phyloP scores from a whole-genome alignment of 768 basidiomycete species.

The Termitomyces sp. region DNA sequence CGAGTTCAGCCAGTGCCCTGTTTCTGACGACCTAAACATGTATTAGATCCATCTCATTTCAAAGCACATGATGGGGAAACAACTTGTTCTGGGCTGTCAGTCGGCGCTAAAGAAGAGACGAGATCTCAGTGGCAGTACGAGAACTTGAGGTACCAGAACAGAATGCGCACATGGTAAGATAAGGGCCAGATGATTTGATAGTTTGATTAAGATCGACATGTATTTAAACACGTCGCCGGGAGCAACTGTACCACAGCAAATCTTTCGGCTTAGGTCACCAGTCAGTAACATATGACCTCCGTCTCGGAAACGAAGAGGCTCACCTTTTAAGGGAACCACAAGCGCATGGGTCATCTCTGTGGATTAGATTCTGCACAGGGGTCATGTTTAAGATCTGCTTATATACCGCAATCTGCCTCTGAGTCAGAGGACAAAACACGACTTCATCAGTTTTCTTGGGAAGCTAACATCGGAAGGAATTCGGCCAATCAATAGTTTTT shows the following conservation, averaged over 20 bases:
- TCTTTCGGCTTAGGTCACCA: slow-evolving; percentile 30
- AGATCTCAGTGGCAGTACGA: slow-evolving; percentile 1
- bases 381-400: slow-evolving; percentile 60
- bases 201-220: slow-evolving; percentile 78
- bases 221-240: slow-evolving; percentile 70
- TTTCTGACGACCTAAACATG: slow-evolving; percentile 34
- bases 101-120: slow-evolving; percentile 43
- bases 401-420: slow-evolving; percentile 68
- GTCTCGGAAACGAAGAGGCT: slow-evolving; percentile 13
- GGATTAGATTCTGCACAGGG: slow-evolving; percentile 66
- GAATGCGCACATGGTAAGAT: slow-evolving; percentile 67
- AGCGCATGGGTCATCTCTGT: slow-evolving; percentile 65
- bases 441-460: slow-evolving; percentile 88
- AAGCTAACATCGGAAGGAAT: slow-evolving; percentile 40
- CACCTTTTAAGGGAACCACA: slow-evolving; percentile 64
- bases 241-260: slow-evolving; percentile 41
- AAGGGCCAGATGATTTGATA: slow-evolving; percentile 84
- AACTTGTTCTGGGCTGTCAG: slow-evolving; percentile 68
- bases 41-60: not conserved
- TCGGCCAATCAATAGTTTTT: not conserved
- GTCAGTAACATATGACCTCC: not conserved
- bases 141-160: not conserved
- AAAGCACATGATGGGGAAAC: not conserved
- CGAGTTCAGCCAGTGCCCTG: slow-evolving; percentile 53
- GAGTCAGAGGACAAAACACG: slow-evolving; percentile 87